phyloP scores from a whole-genome alignment of 2,329 filamentous ascomycete species.

The Calonectria naviculata region DNA sequence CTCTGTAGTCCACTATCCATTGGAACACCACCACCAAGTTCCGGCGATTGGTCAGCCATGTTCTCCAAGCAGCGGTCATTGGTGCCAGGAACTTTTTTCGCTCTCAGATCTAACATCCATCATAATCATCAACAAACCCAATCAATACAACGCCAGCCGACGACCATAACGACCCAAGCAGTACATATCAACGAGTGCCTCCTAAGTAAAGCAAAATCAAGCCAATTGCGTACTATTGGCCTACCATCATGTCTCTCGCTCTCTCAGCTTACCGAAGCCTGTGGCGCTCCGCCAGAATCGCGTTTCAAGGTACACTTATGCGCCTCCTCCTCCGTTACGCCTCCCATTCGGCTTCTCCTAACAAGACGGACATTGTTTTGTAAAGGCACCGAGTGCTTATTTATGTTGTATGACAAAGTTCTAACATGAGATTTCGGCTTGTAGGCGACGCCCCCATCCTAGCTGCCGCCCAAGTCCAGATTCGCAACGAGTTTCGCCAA shows the following conservation, averaged over 20 bases:
- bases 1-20: not conserved
- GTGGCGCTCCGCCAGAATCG: slow-evolving; percentile 82
- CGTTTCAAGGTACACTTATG: slow-evolving; percentile 78
- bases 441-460: slow-evolving; percentile 79
- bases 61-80: not conserved
- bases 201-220: not conserved
- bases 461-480: slow-evolving; percentile 76
- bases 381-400: not conserved
- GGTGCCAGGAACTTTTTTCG: not conserved
- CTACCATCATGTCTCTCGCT: slow-evolving; percentile 62
- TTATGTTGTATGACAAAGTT: not conserved
- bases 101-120: not conserved
- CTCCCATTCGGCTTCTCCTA: too few relatives aligned
- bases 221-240: not conserved
- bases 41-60: not conserved
- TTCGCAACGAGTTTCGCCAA: slow-evolving; percentile 78
- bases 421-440: not conserved
- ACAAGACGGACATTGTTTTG: too few relatives aligned
- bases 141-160: not conserved
- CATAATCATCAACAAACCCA: not conserved
- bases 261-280: slow-evolving; percentile 83
- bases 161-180: not conserved
- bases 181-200: not conserved
- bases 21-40: not conserved
- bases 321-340: not conserved